Evolutionary conservation across 345 rosid species (phyloP), one percentile per base, ranked within the genome.

Genomic region (Camelina neglecta): DNA sequence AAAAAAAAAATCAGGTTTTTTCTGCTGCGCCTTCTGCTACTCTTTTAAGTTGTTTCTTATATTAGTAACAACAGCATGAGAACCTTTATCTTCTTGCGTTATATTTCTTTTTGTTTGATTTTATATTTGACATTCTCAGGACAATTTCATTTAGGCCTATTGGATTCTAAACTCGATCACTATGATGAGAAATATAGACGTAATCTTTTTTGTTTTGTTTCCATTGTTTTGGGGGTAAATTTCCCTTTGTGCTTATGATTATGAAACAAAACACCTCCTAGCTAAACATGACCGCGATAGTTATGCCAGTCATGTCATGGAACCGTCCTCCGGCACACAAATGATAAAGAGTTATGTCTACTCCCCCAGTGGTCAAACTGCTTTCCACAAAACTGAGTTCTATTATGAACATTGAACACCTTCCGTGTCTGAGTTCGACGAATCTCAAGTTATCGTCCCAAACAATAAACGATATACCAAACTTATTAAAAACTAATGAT

Each of bases 31-130:
- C 39, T 47, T 50, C 47, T 50, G 35, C 20, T 16, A 48, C 55
- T 38, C 51, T 31, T 35, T 49, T 18, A 21, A 16, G 59, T 35
- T 66, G 59, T 66, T 66, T 66, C 59, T n/a, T 33, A 48, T 65
- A 16, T 49, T 66, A 50, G 71, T 50, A 15, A 66, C 71, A 35
- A 50, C 71, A 38, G 1, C 57, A 49, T 35, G 59, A 66, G 47
- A 66, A 50, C 71, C 50, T 35, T 66, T 50, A 50, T 24, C 12
- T 24, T 50, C 59, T 66, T 31, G 47, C 35, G 20, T 50, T 35
- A 36, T 18, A 49, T 50, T 12, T 66, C 59, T 50, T 65, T 65
- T 65, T 26, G 39, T n/a, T 45, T 64, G 54, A 41, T 63, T 21
- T 24, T 64, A 26, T 45, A 44, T 26, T 23, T 63, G 45, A 64